Percentiles rank a stretch among this genome's conserved stretches.
Evolutionary conservation across 2,329 filamentous ascomycete species (phyloP).

Genomic region (Zopfia rhizophila): DNA sequence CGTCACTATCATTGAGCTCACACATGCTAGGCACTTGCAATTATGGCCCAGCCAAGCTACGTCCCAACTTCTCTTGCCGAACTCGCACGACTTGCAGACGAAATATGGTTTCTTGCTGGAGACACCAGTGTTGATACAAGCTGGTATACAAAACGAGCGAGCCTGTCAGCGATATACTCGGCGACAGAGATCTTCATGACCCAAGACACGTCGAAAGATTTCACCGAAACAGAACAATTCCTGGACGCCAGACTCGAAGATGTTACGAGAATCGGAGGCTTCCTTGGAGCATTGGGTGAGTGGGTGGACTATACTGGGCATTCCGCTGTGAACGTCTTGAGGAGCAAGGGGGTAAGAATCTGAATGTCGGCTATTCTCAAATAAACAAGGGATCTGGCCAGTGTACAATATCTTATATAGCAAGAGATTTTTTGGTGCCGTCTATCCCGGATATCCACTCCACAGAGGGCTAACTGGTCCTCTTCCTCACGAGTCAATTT

Average conservation of each 20-base stretch:
- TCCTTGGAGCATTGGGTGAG: slow-evolving; percentile 72
- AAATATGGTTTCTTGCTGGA: slow-evolving; percentile 88
- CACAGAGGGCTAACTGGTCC: too few species aligned
- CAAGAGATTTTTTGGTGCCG: too few species aligned
- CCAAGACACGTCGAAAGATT: slow-evolving; percentile 79
- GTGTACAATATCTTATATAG: slow-evolving; percentile 8
- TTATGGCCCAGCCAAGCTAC: slow-evolving; percentile 88
- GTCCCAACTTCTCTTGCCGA: slow-evolving; percentile 80
- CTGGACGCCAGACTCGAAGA: slow-evolving; percentile 80
- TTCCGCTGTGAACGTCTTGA: slow-evolving; percentile 80
- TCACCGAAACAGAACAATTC: slow-evolving; percentile 81
- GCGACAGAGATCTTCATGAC: slow-evolving; percentile 91
- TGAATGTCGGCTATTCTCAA: slow-evolving; percentile 51
- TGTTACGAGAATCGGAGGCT: slow-evolving; percentile 69
- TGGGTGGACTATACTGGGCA: slow-evolving; percentile 86
- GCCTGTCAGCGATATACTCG: slow-evolving; percentile 74
- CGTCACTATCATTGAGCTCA: slow-evolving; percentile 21
- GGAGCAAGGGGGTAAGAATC: slow-evolving; percentile 88
- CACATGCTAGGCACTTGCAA: slow-evolving; percentile 75
- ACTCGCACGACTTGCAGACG: slow-evolving; percentile 84
- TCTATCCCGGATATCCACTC: too few species aligned
- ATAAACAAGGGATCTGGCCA: background rate
- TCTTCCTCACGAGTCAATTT: too few species aligned
- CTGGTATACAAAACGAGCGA: slow-evolving; percentile 84
- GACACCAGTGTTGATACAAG: slow-evolving; percentile 83